Evolutionary conservation across 805 yeast species (phyloP), one percentile per base, ranked within the genome.

Genomic region (Wickerhamomyces hampshirensis): DNA sequence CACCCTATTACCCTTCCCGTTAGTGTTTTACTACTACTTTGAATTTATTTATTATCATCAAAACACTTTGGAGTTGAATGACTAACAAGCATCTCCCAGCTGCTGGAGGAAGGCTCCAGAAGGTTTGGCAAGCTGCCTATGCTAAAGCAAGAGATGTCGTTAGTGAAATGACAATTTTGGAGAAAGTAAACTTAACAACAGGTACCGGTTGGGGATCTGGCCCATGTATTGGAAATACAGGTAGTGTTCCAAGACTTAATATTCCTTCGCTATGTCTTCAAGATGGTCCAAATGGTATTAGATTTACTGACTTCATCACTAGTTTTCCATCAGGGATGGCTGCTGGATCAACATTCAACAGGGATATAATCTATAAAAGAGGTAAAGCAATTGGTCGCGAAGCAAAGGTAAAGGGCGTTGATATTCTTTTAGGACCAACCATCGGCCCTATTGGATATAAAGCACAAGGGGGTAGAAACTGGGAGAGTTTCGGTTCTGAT

Each of bases 141-240:
- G 69, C 65, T 13, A 70, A 70, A 36, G 84, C 83, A 3, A 59
- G 74, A 40, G 69, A 65, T 37, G 51, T 77, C 21, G 81, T 77
- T 13, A 69, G 70, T 37, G 71, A 69, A 42, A 70, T 78, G 75
- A 64, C 80, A 4, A 66, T 71, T 26, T 58, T 67, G 13, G 84
- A 78, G 50, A 77, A 76, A 46, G 80, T 75, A 18, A 77, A 77
- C 50, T 55, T 77, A 33, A 77, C 83, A 6, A 72, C 81, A 4
- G 84, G 83, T 13, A 74, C 76, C 11, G 80, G 80, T 14, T 75
- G 79, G 75, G 77, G 77, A 2, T 65, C 75, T 19, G 81, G 80
- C 5, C 78, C 77, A 2, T 73, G 81, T 51, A 65, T 74, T 23
- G 83, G 82, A 2, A 77, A 76, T 48, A 74, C 81, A 0, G 82